phyloP scores from a whole-genome alignment of 169 alveolate species.

The Eimeria brunetti region DNA sequence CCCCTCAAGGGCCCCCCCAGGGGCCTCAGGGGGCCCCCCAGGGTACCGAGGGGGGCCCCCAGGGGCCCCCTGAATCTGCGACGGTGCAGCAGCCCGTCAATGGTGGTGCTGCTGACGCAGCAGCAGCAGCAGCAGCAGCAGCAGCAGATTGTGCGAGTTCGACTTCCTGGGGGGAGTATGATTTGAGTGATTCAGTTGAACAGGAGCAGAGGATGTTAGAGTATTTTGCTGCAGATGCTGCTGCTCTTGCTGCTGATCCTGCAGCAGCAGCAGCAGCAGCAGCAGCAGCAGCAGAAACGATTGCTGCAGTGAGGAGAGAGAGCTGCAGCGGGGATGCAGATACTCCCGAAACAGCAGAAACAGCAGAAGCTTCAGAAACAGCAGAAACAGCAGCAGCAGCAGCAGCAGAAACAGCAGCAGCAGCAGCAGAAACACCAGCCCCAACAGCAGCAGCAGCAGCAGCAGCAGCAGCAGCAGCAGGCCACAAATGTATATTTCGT shows the following conservation, averaged over 20 bases:
- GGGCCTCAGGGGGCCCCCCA: conserved; percentile 1
- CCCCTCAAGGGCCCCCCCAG: not conserved
- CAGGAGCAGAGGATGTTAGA: not conserved
- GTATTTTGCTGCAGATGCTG: not conserved
- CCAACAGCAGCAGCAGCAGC: not conserved
- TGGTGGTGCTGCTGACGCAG: not conserved
- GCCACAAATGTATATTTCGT: not conserved
- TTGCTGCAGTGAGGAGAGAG: not conserved
- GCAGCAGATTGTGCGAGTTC: no score
- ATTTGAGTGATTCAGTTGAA: not conserved
- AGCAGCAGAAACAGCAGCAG: not conserved
- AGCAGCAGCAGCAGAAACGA: not conserved
- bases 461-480: no score
- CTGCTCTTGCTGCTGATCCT: no score
- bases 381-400: not conserved
- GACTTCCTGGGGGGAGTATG: not conserved
- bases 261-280: no score
- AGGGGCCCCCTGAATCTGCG: not conserved
- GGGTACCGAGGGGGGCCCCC: no score
- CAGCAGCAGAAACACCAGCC: not conserved
- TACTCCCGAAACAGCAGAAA: no score
- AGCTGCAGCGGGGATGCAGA: no score
- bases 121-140: not conserved
- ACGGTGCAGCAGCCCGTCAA: not conserved
- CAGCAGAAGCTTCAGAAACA: no score